Conservation (phyloP, 495 filamentous ascomycete genomes). For the Penicillium parvum region DNA sequence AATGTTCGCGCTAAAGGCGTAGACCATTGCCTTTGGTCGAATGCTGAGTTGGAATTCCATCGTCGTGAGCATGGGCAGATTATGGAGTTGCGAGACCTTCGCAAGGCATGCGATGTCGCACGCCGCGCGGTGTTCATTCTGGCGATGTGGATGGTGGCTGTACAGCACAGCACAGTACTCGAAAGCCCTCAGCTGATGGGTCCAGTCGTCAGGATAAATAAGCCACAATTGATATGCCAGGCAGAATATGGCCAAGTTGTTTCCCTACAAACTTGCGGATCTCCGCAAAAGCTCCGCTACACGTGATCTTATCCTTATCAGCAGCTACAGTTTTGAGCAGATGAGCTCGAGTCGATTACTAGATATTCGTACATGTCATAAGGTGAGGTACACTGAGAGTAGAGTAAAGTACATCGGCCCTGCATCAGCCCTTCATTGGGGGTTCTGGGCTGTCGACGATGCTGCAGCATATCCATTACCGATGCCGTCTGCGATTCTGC, state of each 20-base stretch:
- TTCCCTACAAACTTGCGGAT: slow-evolving; percentile 5
- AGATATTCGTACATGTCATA: slow-evolving; percentile 26
- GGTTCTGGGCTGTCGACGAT: not conserved
- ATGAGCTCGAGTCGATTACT: not conserved
- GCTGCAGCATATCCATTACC: slow-evolving; percentile 7
- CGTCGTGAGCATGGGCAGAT: slow-evolving; percentile 17
- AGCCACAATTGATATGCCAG: not conserved
- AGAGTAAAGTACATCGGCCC: slow-evolving; percentile 1
- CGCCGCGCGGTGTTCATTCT: slow-evolving; percentile 36
- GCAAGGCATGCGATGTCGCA: slow-evolving; percentile 29
- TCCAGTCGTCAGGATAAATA: too few species aligned
- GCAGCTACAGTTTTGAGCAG: not conserved
- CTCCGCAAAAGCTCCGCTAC: slow-evolving; percentile 30
- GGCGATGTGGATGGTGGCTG: too few species aligned
- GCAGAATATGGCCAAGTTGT: not conserved
- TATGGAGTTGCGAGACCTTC: slow-evolving; percentile 19
- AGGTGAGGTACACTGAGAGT: slow-evolving; percentile 1
- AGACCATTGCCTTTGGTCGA: slow-evolving; percentile 63
- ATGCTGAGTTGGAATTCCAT: slow-evolving; percentile 31
- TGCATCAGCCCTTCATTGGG: not conserved
- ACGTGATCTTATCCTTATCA: slow-evolving; percentile 34
- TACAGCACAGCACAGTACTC: too few species aligned
- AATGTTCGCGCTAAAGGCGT: slow-evolving; percentile 85
- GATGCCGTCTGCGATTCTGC: slow-evolving; percentile 17
- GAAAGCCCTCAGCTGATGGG: too few species aligned